A percentile compares a stretch with the other conserved stretches of the same genome.
Conservation (phyloP, 257 asterid genomes). For the Solanum bulbocastanum region DNA sequence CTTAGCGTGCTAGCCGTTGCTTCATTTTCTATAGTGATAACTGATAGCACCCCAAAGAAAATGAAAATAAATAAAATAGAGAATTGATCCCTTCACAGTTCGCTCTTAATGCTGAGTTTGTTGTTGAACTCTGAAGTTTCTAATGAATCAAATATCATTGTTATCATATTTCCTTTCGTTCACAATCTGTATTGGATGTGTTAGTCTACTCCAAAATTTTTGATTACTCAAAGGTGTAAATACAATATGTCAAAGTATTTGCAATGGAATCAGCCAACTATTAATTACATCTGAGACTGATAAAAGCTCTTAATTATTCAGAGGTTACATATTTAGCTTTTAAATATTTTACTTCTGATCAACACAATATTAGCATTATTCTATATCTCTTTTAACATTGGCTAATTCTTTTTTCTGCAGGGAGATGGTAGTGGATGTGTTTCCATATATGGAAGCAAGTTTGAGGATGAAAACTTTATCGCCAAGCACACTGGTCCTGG, state of each 20-base stretch:
- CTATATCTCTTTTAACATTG: not conserved
- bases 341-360: not conserved
- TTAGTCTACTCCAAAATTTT: not conserved
- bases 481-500: constrained; percentile 99
- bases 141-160: not conserved
- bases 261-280: not conserved
- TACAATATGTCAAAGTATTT: not conserved
- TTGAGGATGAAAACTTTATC: constrained; percentile 86
- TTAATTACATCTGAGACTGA: not conserved
- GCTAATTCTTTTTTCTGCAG: constrained; percentile 25
- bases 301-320: not conserved
- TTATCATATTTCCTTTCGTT: not conserved
- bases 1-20: not conserved
- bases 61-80: not conserved
- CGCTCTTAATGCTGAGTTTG: not conserved
- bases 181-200: not conserved
- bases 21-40: not conserved
- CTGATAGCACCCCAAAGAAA: not conserved
- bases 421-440: constrained; percentile 97
- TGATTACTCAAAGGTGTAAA: not conserved
- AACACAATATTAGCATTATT: not conserved
- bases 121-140: not conserved
- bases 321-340: not conserved
- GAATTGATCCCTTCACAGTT: not conserved
- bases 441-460: constrained; percentile 86